Evolutionary conservation across 2,329 filamentous ascomycete species (phyloP).

Genomic region (Pseudogymnoascus verrucosus): DNA sequence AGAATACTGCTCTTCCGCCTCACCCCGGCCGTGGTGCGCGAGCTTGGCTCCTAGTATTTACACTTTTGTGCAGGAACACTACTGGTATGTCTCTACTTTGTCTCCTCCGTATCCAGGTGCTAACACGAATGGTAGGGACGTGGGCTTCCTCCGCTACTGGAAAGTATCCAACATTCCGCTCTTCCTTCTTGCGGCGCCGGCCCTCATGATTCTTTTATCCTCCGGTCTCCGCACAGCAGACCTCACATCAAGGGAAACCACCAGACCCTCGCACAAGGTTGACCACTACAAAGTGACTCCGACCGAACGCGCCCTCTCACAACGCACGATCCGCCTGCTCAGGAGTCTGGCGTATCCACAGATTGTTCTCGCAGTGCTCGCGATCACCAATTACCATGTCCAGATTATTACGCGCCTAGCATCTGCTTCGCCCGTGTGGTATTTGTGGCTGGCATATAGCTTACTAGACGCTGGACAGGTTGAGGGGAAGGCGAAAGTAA

Average conservation of each 20-base stretch:
- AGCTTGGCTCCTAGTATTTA: constrained; percentile 77
- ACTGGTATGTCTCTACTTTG: constrained; percentile 59
- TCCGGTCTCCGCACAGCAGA: constrained; percentile 47
- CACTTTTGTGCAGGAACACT: constrained; percentile 76
- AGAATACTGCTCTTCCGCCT: constrained; percentile 51
- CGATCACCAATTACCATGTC: constrained; percentile 77
- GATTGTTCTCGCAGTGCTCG: constrained; percentile 59
- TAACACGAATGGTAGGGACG: constrained; percentile 52
- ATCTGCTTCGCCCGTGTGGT: constrained; percentile 85
- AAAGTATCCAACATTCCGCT: constrained; percentile 76
- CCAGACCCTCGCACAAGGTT: constrained; percentile 11
- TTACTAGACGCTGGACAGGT: constrained; percentile 23
- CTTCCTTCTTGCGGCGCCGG: constrained; percentile 74
- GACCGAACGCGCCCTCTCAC: not conserved
- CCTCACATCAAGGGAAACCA: constrained; percentile 21
- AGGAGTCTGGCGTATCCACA: constrained; percentile 61
- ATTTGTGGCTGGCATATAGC: constrained; percentile 63
- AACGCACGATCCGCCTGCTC: constrained; percentile 15
- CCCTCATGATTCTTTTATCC: constrained; percentile 57
- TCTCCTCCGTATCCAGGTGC: not conserved
- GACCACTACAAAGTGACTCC: constrained; percentile 10
- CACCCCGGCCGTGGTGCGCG: constrained; percentile 65
- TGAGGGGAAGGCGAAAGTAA: constrained; percentile 16
- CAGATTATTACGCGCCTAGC: constrained; percentile 88
- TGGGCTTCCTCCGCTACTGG: constrained; percentile 88